These are phyloP conservation scores for Jacaranda copaia DNA, from an alignment of 257 asterid genomes.

Conservation along the genomic window DNA sequence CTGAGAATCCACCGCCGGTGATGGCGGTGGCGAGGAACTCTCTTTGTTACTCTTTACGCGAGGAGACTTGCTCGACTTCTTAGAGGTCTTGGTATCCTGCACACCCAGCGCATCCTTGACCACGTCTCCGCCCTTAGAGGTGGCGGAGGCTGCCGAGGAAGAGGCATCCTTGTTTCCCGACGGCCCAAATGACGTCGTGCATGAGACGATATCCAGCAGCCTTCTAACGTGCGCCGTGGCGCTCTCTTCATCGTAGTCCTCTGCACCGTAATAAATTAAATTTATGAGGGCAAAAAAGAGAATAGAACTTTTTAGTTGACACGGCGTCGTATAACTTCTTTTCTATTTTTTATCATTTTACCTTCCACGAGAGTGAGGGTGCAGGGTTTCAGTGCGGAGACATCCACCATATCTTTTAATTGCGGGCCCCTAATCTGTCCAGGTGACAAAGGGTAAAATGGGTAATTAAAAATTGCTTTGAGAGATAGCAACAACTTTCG, in stretches of 20 bases:
- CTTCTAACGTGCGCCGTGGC: conserved; percentile 91
- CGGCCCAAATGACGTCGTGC: conserved; percentile 90
- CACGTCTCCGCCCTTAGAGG: conserved; percentile 42
- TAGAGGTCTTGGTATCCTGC: conserved; percentile 58
- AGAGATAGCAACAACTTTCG: too few species aligned
- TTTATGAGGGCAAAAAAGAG: conserved; percentile 41
- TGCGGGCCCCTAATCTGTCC: conserved; percentile 84
- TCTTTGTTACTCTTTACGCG: conserved; percentile 48
- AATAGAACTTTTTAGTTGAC: neutral
- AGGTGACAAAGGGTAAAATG: conserved; percentile 29
- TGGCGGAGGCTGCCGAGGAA: conserved; percentile 33
- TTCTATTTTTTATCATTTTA: conserved; percentile 21
- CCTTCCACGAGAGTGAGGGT: conserved; percentile 89
- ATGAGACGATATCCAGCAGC: conserved; percentile 81
- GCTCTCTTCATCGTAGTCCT: conserved; percentile 83
- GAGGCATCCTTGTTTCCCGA: conserved; percentile 58
- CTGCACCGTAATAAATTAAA: conserved; percentile 47
- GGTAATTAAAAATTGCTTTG: neutral
- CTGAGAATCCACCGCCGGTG: conserved; percentile 40
- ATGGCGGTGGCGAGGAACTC: conserved; percentile 60
- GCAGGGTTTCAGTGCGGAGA: conserved; percentile 93
- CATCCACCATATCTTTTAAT: conserved; percentile 89
- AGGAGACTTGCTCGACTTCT: conserved; percentile 67
- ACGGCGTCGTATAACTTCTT: conserved; percentile 28
- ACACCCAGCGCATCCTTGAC: conserved; percentile 55